A percentile compares a stretch with the other conserved stretches of the same genome.
phyloP scores from a whole-genome alignment of 225 moss, liverwort and hornwort species.

The Thuidium tamariscinum region DNA sequence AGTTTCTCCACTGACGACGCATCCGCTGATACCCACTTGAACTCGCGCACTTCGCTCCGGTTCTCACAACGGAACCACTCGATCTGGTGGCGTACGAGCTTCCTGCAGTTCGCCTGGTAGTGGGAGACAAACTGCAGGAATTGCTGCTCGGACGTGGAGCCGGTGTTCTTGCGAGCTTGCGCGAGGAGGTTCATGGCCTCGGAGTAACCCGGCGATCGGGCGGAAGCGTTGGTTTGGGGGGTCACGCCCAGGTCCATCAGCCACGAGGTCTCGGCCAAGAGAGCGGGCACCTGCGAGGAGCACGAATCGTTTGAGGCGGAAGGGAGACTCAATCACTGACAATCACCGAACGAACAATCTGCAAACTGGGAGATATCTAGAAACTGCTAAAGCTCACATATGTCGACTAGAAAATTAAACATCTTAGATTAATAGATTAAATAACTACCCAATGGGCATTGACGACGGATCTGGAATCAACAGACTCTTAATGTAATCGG shows the following conservation, averaged over 20 bases:
- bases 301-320: too few species aligned
- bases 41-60: neutral
- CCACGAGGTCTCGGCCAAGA: neutral
- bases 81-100: neutral
- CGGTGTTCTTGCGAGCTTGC: neutral
- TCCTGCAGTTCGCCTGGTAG: neutral
- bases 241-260: neutral
- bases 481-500: neutral
- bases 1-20: neutral
- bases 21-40: neutral
- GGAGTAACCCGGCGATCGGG: neutral
- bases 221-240: neutral
- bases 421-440: too few species aligned
- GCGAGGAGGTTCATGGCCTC: neutral
- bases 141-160: neutral
- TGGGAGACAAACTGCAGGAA: neutral
- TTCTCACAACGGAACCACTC: neutral
- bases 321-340: neutral
- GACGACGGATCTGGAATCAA: neutral
- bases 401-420: neutral
- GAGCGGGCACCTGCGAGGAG: neutral
- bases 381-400: neutral
- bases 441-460: neutral
- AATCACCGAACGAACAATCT: neutral
- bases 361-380: neutral